phyloP scores from a whole-genome alignment of 1,139 yeast species.

The Taiozyma sp. region DNA sequence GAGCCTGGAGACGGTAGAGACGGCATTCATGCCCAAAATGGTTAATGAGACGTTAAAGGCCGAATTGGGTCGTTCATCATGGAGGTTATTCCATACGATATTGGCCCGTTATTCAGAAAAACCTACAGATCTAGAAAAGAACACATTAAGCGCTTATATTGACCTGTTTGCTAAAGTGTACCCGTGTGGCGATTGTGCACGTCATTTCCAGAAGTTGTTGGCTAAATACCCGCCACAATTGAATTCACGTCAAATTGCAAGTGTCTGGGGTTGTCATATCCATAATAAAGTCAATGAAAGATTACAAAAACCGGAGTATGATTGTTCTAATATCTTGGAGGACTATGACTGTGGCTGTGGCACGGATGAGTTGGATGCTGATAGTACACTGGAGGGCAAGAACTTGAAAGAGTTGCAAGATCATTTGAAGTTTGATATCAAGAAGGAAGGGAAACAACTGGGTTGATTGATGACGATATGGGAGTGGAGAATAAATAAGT shows the following conservation, averaged over 20 bases:
- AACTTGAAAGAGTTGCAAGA: conserved; percentile 1
- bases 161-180: conserved; percentile 69
- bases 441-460: conserved; percentile 27
- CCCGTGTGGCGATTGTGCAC: conserved; percentile 94
- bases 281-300: conserved; percentile 82
- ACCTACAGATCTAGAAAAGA: conserved; percentile 59
- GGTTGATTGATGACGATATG: conserved; percentile 16
- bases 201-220: conserved; percentile 73
- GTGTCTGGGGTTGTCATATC: conserved; percentile 95
- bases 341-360: conserved; percentile 98
- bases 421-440: conserved; percentile 18
- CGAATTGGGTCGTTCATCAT: conserved; percentile 71
- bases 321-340: conserved; percentile 77
- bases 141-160: conserved; percentile 51
- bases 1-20: conserved; percentile 4
- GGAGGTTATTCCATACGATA: conserved; percentile 88
- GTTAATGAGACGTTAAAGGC: conserved; percentile 46
- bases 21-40: conserved; percentile 83
- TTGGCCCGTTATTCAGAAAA: conserved; percentile 85
- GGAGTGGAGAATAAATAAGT: neutral
- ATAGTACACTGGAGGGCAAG: conserved; percentile 3
- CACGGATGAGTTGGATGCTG: conserved; percentile 47
- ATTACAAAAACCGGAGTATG: conserved; percentile 66
- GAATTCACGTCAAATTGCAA: conserved; percentile 70
- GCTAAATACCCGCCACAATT: conserved; percentile 80